Percentiles rank a stretch among this genome's conserved stretches.
These are phyloP conservation scores for Venturia oleaginea DNA, from an alignment of 2,329 filamentous ascomycete genomes.

Conservation along the genomic window DNA sequence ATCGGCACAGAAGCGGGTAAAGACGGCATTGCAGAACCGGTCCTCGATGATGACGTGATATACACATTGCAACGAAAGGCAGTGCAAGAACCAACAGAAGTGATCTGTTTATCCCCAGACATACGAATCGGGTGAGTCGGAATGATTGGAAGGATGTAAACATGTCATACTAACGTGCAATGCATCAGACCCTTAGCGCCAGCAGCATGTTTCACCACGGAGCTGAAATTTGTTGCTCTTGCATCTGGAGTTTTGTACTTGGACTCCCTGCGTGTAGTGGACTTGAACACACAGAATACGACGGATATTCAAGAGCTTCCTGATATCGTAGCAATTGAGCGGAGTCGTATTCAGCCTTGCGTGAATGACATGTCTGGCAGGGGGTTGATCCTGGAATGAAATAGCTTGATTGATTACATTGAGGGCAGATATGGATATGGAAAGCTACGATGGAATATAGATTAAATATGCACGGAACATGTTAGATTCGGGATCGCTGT, in stretches of 20 bases:
- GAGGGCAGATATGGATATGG: no score
- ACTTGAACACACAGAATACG: conserved; percentile 65
- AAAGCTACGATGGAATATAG: not conserved
- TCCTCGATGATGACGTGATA: conserved; percentile 62
- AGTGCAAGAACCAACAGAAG: conserved; percentile 53
- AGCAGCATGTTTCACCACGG: conserved; percentile 63
- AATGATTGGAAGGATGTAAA: not conserved
- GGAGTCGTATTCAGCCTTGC: not conserved
- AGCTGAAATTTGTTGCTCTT: conserved; percentile 63
- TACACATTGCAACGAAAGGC: conserved; percentile 62
- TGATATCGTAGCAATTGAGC: conserved; percentile 42
- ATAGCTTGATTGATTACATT: not conserved
- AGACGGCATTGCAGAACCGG: conserved; percentile 48
- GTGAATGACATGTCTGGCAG: not conserved
- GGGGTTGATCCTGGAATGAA: not conserved
- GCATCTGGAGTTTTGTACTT: conserved; percentile 57
- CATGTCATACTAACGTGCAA: conserved; percentile 6
- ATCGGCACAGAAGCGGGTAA: conserved; percentile 24
- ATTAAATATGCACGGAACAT: not conserved
- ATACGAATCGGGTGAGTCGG: conserved; percentile 55
- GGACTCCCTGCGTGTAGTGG: conserved; percentile 64
- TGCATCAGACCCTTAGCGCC: conserved; percentile 53
- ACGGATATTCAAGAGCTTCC: conserved; percentile 70
- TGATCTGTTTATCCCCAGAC: conserved; percentile 69
- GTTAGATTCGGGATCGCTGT: not conserved